These are phyloP conservation scores for Coemansia sp. DNA, from an alignment of 192 early-diverging fungal species.

Conservation along the genomic window DNA sequence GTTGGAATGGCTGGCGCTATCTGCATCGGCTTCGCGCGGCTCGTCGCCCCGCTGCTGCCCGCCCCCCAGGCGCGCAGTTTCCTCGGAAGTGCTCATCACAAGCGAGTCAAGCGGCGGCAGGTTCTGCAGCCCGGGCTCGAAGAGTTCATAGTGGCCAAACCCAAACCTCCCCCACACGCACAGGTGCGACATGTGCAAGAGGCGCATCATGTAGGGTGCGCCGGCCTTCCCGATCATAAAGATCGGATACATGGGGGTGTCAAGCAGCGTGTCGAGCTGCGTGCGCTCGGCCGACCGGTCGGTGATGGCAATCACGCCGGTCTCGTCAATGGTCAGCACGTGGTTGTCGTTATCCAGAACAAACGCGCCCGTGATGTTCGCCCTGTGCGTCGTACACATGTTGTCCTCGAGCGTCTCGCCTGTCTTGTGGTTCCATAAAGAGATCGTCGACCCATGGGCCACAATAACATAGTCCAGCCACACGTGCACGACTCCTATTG, in stretches of 20 bases:
- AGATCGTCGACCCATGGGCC: slow-evolving; percentile 32
- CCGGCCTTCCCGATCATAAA: slow-evolving; percentile 39
- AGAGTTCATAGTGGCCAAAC: slow-evolving; percentile 53
- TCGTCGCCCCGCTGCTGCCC: neutral
- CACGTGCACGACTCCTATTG: slow-evolving; percentile 35
- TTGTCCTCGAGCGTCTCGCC: slow-evolving; percentile 32
- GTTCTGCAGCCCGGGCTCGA: slow-evolving; percentile 39
- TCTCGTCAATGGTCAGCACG: slow-evolving; percentile 41
- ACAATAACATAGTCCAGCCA: slow-evolving; percentile 50
- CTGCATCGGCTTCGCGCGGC: neutral
- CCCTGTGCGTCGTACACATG: slow-evolving; percentile 36
- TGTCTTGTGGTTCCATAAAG: slow-evolving; percentile 50
- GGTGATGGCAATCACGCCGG: slow-evolving; percentile 41
- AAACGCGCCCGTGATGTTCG: slow-evolving; percentile 42
- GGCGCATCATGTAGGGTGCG: slow-evolving; percentile 53
- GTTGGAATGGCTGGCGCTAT: neutral
- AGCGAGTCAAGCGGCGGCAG: slow-evolving; percentile 45
- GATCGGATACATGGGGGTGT: slow-evolving; percentile 50
- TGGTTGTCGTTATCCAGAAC: slow-evolving; percentile 49
- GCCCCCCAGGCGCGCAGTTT: neutral
- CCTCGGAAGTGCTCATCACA: slow-evolving; percentile 7
- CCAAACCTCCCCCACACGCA: slow-evolving; percentile 51
- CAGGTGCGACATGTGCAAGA: slow-evolving; percentile 52
- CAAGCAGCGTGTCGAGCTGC: slow-evolving; percentile 33
- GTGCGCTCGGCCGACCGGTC: slow-evolving; percentile 14